phyloP scores from a whole-genome alignment of 768 basidiomycete genomes.

The Auriscalpium orientale region DNA sequence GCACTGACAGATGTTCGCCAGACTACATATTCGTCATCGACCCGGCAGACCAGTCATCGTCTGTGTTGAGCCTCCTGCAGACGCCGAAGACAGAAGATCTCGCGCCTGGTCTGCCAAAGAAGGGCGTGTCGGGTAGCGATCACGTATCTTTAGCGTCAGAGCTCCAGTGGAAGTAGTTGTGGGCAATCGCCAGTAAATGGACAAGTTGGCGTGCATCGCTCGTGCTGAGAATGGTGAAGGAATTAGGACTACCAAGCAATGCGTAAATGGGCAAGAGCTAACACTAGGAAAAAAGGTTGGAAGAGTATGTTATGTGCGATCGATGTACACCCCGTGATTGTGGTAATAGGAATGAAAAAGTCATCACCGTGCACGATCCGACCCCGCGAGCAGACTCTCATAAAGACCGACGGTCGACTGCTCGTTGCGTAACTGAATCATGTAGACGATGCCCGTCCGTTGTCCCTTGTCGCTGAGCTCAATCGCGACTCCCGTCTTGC shows the following conservation, averaged over 20 bases:
- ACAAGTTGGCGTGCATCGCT: neutral
- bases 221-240: neutral
- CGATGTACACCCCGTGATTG: too few relatives aligned
- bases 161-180: slow-evolving; percentile 26
- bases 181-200: neutral
- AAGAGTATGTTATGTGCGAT: too few relatives aligned
- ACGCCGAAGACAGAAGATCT: slow-evolving; percentile 56
- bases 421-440: slow-evolving; percentile 94
- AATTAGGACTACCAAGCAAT: neutral
- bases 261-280: slow-evolving; percentile 1
- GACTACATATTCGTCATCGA: slow-evolving; percentile 87
- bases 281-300: neutral
- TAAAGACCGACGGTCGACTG: slow-evolving; percentile 77
- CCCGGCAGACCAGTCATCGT: slow-evolving; percentile 25
- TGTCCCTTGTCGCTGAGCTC: slow-evolving; percentile 89
- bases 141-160: slow-evolving; percentile 76
- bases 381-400: slow-evolving; percentile 79
- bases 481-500: slow-evolving; percentile 95
- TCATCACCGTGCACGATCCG: slow-evolving; percentile 48
- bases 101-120: slow-evolving; percentile 69
- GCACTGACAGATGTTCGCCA: slow-evolving; percentile 20
- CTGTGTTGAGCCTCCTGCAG: slow-evolving; percentile 48
- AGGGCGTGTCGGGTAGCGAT: slow-evolving; percentile 76
- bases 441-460: slow-evolving; percentile 91
- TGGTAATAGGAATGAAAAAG: too few relatives aligned